Percentiles rank a stretch among this genome's conserved stretches.
Conservation (phyloP, 345 rosid genomes). For the Turritis glabra region DNA sequence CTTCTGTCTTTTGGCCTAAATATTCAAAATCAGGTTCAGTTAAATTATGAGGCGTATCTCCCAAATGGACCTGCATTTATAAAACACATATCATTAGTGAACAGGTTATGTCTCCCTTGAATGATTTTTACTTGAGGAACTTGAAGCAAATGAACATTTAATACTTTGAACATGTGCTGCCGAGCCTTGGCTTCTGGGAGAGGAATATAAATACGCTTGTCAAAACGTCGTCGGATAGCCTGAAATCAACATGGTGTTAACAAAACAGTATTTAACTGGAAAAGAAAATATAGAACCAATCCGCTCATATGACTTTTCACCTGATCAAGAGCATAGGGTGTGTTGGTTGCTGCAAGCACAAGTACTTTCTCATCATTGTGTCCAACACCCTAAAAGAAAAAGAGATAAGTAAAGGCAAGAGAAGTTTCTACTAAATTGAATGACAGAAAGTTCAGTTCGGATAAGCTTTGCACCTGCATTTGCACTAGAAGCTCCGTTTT, state of each 20-base stretch:
- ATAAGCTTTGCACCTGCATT: constrained; percentile 71
- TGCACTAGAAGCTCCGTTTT: constrained; percentile 98
- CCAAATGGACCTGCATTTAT: constrained; percentile 74
- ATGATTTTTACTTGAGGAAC: constrained; percentile 3
- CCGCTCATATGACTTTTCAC: constrained; percentile 32
- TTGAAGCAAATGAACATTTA: neutral
- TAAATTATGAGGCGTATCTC: constrained; percentile 93
- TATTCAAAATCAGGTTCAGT: constrained; percentile 83
- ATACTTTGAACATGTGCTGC: constrained; percentile 91
- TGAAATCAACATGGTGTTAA: constrained; percentile 44
- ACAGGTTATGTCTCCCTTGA: neutral
- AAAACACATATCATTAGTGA: neutral
- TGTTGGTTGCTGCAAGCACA: constrained; percentile 92
- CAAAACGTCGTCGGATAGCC: constrained; percentile 95
- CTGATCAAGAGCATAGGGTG: constrained; percentile 96
- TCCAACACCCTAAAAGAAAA: constrained; percentile 72
- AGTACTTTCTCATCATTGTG: constrained; percentile 90
- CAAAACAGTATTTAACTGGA: constrained; percentile 14
- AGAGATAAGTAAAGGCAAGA: constrained; percentile 13
- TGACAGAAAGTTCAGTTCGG: neutral
- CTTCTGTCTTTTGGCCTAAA: constrained; percentile 77
- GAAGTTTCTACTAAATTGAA: neutral
- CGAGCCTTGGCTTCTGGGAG: constrained; percentile 93
- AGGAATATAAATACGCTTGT: constrained; percentile 95
- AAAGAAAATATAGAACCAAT: constrained; percentile 21